phyloP scores from a whole-genome alignment of 2,329 filamentous ascomycete genomes.

The Epichloe sibirici region DNA sequence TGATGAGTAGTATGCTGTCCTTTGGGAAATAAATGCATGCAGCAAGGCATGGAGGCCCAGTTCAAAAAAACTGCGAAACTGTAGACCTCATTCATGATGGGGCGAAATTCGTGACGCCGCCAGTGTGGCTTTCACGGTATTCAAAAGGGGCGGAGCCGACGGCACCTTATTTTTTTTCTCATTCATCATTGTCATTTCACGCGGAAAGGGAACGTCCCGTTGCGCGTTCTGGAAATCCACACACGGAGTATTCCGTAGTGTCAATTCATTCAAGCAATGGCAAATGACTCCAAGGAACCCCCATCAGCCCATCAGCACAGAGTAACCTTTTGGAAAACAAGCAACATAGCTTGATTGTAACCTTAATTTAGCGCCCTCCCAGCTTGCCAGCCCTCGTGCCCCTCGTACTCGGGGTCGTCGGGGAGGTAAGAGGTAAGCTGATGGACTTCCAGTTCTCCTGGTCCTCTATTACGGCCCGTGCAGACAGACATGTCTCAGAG shows the following conservation, averaged over 20 bases:
- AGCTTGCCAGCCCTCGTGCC: neutral
- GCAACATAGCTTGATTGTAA: conserved; percentile 1
- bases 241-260: too few relatives aligned
- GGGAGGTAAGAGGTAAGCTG: too few relatives aligned
- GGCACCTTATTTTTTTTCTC: too few relatives aligned
- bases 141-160: neutral
- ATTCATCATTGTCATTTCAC: too few relatives aligned
- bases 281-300: neutral
- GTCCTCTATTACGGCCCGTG: neutral
- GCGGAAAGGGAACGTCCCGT: too few relatives aligned
- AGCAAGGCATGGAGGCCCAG: neutral
- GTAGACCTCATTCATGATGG: neutral
- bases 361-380: neutral
- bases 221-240: too few relatives aligned
- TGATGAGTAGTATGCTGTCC: neutral
- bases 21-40: neutral
- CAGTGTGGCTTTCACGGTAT: neutral
- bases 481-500: neutral
- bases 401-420: neutral
- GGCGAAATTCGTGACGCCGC: neutral
- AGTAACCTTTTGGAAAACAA: neutral
- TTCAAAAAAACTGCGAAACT: neutral
- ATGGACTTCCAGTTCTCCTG: neutral
- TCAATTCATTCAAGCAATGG: neutral
- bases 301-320: neutral